These are phyloP conservation scores for Lathyrus sativus DNA, from an alignment of 306 rosid species.

Conservation along the genomic window DNA sequence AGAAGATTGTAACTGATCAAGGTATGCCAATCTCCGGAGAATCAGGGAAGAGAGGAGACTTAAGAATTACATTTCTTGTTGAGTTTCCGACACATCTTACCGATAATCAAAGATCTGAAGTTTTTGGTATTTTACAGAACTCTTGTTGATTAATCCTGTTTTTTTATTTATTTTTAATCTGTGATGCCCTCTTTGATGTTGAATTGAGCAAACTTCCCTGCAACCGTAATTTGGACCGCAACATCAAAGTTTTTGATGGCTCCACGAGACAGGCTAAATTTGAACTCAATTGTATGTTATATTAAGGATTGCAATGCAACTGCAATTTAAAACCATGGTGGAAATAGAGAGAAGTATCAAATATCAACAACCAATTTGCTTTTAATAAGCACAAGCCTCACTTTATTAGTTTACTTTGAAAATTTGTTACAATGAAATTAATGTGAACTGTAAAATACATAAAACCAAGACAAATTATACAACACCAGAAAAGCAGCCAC, in stretches of 20 bases:
- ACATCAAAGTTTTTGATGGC: background rate
- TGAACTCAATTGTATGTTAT: background rate
- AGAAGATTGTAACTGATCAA: conserved; percentile 54
- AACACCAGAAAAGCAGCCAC: background rate
- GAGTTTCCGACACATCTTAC: conserved; percentile 66
- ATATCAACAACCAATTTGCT: conserved; percentile 6
- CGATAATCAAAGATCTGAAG: conserved; percentile 56
- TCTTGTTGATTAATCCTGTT: conserved; percentile 25
- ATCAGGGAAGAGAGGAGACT: conserved; percentile 59
- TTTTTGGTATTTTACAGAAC: conserved; percentile 52
- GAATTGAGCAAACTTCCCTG: conserved; percentile 3
- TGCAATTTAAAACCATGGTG: background rate
- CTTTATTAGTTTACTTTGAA: conserved; percentile 1
- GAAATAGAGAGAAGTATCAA: background rate
- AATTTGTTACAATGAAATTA: background rate
- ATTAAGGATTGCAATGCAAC: background rate
- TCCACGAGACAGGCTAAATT: background rate
- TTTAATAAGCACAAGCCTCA: conserved; percentile 2
- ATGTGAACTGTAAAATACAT: conserved; percentile 15
- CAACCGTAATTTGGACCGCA: background rate
- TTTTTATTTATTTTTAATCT: background rate
- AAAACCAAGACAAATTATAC: conserved; percentile 6
- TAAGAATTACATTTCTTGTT: conserved; percentile 63
- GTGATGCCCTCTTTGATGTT: background rate
- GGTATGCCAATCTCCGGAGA: conserved; percentile 69